Base-by-base conservation (phyloP, 306 rosid genomes). In the Adenanthera pavonina region DNA sequence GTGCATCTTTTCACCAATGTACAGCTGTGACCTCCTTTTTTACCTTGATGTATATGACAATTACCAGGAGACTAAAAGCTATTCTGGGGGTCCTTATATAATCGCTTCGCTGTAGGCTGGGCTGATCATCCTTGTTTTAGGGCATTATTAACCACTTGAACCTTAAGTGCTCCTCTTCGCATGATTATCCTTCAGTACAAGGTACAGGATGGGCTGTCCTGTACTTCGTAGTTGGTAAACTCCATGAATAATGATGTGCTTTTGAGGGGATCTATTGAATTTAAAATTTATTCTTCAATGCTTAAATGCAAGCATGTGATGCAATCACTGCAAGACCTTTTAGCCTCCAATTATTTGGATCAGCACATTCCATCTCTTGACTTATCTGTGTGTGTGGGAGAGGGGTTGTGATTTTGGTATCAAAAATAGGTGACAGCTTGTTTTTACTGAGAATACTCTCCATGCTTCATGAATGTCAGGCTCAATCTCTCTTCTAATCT, bases 1-100 rank as follows among this genome's bases (percentile, higher is more conserved):
- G 33, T 10, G 12, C 49, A 47, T 47, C 73, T 7, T 77, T 33
- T 36, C 13, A 47, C 13, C 38, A 5, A 72, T 1, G 17, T 64
- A 35, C 34, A 46, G 17, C 40, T 33, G 14, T 59, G 56, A 73
- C 33, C 57, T 59, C 79, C 67, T 25, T 74, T 74, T 52, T 14
- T 52, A 52, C 57, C 67, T 38, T 74, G 62, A 7, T 53, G n/a
- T 68, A 10, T 9, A 68, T 43, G 41, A 16, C 62, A 6, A n/a
- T 56, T 3, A 8, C 11, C n/a, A 56, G 62, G 62, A 5, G 20
- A 19, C 57, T 14, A 14, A 49, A 25, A 46, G 49, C 60, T 17
- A 17, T 15, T 53, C 60, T 3, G 14, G 25, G 56, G n/a, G 0
- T 53, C 60, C 60, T 71, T 25, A 47, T 25, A 15, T 11, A 48